phyloP scores from a whole-genome alignment of 2,329 filamentous ascomycete species.

The Hymenoscyphus occultus region DNA sequence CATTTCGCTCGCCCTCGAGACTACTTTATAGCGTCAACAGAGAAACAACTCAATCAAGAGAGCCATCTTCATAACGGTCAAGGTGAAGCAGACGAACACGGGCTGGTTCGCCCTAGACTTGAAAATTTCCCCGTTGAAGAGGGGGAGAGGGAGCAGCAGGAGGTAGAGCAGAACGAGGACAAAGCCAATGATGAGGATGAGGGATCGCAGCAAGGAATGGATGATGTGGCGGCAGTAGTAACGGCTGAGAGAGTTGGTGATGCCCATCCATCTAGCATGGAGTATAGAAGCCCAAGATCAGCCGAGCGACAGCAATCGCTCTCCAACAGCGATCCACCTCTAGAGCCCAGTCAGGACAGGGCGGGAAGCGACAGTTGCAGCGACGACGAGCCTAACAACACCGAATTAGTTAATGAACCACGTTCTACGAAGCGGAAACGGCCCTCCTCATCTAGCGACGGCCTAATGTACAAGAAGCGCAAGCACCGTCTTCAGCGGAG shows the following conservation, averaged over 20 bases:
- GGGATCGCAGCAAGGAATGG: not conserved
- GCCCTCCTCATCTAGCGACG: not conserved
- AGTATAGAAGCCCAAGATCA: not conserved
- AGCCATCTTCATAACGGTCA: no score
- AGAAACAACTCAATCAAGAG: no score
- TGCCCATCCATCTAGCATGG: no score
- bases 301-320: not conserved
- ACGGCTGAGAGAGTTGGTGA: no score
- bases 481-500: not conserved
- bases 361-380: not conserved
- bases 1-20: no score
- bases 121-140: not conserved
- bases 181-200: no score
- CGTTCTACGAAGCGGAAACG: not conserved
- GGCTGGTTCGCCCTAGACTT: not conserved
- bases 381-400: not conserved
- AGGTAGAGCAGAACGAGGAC: no score
- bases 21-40: no score
- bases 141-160: not conserved
- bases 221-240: not conserved
- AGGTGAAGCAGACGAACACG: not conserved
- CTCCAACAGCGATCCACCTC: not conserved
- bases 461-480: not conserved
- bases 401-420: not conserved
- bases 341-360: not conserved